A percentile compares a stretch with the other conserved stretches of the same genome.
These are phyloP conservation scores for Akebia trifoliata DNA, from an alignment of 164 flowering plant genomes.

Conservation along the genomic window DNA sequence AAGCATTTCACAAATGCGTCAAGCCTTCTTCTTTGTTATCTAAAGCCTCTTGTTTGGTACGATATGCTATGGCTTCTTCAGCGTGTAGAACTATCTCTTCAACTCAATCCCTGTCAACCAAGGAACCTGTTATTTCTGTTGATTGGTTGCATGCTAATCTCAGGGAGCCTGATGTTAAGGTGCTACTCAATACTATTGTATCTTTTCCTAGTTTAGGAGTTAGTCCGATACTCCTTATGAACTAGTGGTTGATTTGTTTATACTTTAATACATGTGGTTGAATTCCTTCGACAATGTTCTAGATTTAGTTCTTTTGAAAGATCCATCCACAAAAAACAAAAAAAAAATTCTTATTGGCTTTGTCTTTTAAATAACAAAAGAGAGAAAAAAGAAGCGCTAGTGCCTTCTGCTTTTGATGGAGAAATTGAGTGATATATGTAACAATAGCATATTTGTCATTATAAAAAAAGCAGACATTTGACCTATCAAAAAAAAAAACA, in stretches of 20 bases:
- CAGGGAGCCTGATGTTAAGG: conserved; percentile 80
- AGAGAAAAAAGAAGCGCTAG: too few relatives aligned
- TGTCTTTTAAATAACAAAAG: too few relatives aligned
- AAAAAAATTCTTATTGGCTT: too few relatives aligned
- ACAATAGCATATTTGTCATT: too few relatives aligned
- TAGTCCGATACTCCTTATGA: background rate
- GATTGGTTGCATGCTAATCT: conserved; percentile 94
- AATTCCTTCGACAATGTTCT: too few relatives aligned
- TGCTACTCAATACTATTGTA: conserved; percentile 15
- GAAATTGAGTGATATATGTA: too few relatives aligned
- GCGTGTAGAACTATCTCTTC: conserved; percentile 36
- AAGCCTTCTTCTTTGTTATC: conserved; percentile 16
- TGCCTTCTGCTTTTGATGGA: too few relatives aligned
- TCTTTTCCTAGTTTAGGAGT: background rate
- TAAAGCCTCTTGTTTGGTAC: conserved; percentile 21
- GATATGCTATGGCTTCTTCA: conserved; percentile 36
- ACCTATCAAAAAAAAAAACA: too few relatives aligned
- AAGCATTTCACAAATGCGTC: conserved; percentile 21
- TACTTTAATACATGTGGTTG: too few relatives aligned
- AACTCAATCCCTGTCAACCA: conserved; percentile 43
- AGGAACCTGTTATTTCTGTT: conserved; percentile 89
- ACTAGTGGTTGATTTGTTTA: background rate
- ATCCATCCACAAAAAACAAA: too few relatives aligned
- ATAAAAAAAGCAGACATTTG: too few relatives aligned
- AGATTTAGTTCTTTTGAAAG: too few relatives aligned